Evolutionary conservation across 805 yeast genomes (phyloP), one percentile per base, ranked within the genome.

Genomic region (Metschnikowia santaceciliae): DNA sequence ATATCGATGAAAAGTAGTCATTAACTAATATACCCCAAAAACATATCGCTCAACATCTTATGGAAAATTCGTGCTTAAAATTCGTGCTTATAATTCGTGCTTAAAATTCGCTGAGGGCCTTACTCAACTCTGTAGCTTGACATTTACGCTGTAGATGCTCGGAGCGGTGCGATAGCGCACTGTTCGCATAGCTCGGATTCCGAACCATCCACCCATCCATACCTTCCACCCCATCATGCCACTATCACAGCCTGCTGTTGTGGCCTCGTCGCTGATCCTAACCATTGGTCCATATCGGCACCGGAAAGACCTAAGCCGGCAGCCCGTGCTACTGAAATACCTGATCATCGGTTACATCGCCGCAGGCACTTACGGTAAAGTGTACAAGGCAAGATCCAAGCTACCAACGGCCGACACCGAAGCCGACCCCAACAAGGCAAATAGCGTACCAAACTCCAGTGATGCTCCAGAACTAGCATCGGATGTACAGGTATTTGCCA

Each of bases 331-430:
- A n/a, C 84, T 86, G 47, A 86, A 85, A 59, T 94, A 91, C 68
- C 91, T 86, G 54, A 86, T 94, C 53, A 70, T 90, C 15, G 99
- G 99, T 0, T 94, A 94, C 68, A 94, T 94, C 52, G 99, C 99
- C 1, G 97, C 99, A 0, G 99, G 99, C 37, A 94, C 99, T 0
- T 94, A 94, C 67, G 99, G 99, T 51, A 81, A 90, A 52, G 96
- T 90, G 20, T 94, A 90, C 72, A 92, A 94, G 65, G 98, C 97
- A 6, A 79, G 80, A 54, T 76, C 83, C 7, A 65, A 68, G 58
- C 40, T 50, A 14, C 46, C 34, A 17, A 32, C 45, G 34, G 23
- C 48, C 2, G 56, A 52, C 47, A 41, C 50, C 2, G 57, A 50
- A 8, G 45, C 15, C 11, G 59, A 54, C 22, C 32, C 46, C 20